phyloP scores from a whole-genome alignment of 148 eudicot species.

The Bassia scoparia region DNA sequence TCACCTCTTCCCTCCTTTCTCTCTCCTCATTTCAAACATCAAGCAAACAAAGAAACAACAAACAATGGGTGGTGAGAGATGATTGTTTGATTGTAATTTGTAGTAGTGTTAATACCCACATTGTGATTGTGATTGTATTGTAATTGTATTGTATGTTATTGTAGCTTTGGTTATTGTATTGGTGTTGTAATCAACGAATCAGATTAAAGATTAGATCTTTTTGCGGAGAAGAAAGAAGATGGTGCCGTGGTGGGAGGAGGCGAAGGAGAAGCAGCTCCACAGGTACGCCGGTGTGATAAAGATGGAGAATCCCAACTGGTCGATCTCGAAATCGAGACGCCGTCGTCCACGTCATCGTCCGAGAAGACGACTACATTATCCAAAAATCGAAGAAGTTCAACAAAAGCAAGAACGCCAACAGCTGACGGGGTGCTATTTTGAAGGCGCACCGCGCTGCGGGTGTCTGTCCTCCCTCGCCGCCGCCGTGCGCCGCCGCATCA shows the following conservation, averaged over 20 bases:
- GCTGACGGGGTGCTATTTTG: slow-evolving; percentile 75
- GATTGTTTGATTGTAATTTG: no score
- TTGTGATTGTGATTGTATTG: no score
- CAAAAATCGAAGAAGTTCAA: slow-evolving; percentile 24
- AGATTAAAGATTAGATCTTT: background rate
- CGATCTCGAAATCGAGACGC: slow-evolving; percentile 71
- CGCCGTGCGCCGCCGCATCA: slow-evolving; percentile 64
- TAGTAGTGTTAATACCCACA: no score
- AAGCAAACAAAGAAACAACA: no score
- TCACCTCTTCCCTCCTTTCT: background rate
- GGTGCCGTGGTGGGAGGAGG: slow-evolving; percentile 64
- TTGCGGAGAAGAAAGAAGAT: slow-evolving; percentile 21
- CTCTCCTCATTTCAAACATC: background rate
- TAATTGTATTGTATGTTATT: no score
- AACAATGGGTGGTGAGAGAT: no score
- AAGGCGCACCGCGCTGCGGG: slow-evolving; percentile 87
- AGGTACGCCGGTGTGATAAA: slow-evolving; percentile 91
- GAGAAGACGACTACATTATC: slow-evolving; percentile 21
- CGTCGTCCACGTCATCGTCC: background rate
- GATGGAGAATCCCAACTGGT: slow-evolving; percentile 95
- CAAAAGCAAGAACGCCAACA: slow-evolving; percentile 68
- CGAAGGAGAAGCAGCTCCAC: slow-evolving; percentile 29
- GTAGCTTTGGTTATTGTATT: no score
- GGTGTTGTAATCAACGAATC: no score
- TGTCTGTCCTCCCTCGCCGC: slow-evolving; percentile 59